Evolutionary conservation across 371 early-diverging fungal species (phyloP).

Genomic region (Mortierella sp.): DNA sequence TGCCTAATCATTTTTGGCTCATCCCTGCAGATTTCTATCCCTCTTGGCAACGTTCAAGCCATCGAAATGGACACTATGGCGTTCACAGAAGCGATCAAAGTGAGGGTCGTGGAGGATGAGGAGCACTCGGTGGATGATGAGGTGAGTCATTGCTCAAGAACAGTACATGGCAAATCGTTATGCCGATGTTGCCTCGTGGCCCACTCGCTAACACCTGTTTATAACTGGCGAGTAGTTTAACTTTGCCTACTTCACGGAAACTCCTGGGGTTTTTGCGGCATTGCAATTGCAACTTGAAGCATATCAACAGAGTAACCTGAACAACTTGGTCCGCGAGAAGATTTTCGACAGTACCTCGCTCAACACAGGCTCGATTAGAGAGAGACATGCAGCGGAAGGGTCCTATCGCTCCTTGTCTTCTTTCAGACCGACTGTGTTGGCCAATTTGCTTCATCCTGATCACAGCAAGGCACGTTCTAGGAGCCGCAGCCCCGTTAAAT

Average conservation of each 20-base stretch:
- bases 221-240: too few species aligned
- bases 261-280: conserved; percentile 54
- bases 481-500: conserved; percentile 37
- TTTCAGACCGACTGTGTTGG: too few species aligned
- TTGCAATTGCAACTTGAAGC: conserved; percentile 54
- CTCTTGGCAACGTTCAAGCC: conserved; percentile 67
- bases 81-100: conserved; percentile 68
- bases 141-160: conserved; percentile 48
- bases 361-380: conserved; percentile 8
- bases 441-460: neutral
- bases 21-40: conserved; percentile 63
- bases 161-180: too few species aligned
- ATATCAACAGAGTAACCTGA: conserved; percentile 9
- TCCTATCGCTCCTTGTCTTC: too few species aligned
- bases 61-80: conserved; percentile 69
- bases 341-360: conserved; percentile 49
- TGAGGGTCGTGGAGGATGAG: conserved; percentile 69
- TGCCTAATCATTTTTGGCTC: too few species aligned
- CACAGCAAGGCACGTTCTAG: conserved; percentile 2
- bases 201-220: too few species aligned
- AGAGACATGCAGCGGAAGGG: too few species aligned
- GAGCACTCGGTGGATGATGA: conserved; percentile 74
- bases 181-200: too few species aligned
- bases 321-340: conserved; percentile 6
- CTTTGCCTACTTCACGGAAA: conserved; percentile 76